Evolutionary conservation across 2,329 filamentous ascomycete species (phyloP).

Genomic region (Monilinia polystroma): DNA sequence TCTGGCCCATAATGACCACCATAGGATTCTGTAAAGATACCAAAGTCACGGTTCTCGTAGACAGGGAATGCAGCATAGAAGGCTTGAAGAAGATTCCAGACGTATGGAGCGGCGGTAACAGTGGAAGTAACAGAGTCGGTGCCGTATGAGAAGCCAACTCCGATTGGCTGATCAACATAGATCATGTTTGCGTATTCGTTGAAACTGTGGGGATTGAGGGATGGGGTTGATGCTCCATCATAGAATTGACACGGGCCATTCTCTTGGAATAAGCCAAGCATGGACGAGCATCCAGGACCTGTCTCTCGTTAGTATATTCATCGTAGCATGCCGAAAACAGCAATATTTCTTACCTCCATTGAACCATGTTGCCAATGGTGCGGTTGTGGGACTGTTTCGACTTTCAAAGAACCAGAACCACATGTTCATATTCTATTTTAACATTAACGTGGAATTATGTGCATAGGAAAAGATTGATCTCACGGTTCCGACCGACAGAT

Average conservation of each 20-base stretch:
- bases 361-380: conserved; percentile 47
- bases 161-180: conserved; percentile 44
- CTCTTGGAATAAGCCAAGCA: conserved; percentile 60
- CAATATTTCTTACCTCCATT: conserved; percentile 41
- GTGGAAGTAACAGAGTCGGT: conserved; percentile 47
- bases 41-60: conserved; percentile 59
- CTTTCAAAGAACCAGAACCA: conserved; percentile 58
- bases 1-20: conserved; percentile 60
- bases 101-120: conserved; percentile 47
- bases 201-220: conserved; percentile 44
- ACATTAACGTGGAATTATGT: conserved; percentile 30
- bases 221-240: conserved; percentile 44
- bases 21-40: conserved; percentile 53
- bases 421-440: conserved; percentile 30
- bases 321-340: neutral
- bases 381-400: conserved; percentile 48
- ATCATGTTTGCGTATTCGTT: conserved; percentile 45
- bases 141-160: conserved; percentile 46
- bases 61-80: conserved; percentile 64
- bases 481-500: conserved; percentile 47
- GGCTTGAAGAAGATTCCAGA: conserved; percentile 59
- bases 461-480: conserved; percentile 28
- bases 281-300: conserved; percentile 50
- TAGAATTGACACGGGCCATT: conserved; percentile 46
- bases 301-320: neutral